These are phyloP conservation scores for Sicyos baderoa DNA, from an alignment of 306 rosid genomes.

Conservation along the genomic window DNA sequence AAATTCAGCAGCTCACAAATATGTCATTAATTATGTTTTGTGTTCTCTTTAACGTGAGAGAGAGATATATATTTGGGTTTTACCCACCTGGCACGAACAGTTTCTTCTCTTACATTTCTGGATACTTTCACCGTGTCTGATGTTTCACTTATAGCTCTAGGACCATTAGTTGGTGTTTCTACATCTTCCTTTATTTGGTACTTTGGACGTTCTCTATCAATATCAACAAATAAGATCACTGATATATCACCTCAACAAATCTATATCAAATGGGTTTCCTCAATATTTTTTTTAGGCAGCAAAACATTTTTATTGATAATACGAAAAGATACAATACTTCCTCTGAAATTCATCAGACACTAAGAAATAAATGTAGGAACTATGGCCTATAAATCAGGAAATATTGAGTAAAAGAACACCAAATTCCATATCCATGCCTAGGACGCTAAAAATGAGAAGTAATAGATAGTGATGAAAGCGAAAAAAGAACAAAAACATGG, in stretches of 20 bases:
- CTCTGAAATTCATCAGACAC: neutral
- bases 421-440: neutral
- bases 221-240: conserved; percentile 26
- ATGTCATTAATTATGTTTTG: neutral
- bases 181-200: conserved; percentile 63
- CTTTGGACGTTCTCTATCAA: conserved; percentile 82
- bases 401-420: neutral
- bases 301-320: no score
- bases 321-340: no score
- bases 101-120: conserved; percentile 60
- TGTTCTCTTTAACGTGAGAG: neutral
- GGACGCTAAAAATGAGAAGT: neutral
- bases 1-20: conserved; percentile 25
- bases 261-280: neutral
- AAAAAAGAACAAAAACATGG: neutral
- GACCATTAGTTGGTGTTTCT: conserved; percentile 45
- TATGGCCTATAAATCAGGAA: neutral
- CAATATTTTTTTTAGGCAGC: no score
- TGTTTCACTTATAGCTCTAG: conserved; percentile 44
- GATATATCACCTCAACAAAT: neutral
- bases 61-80: neutral
- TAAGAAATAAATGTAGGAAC: neutral
- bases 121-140: conserved; percentile 57
- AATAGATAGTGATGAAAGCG: neutral
- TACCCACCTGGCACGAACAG: conserved; percentile 58